Base-by-base conservation (phyloP, 179 eudicot genomes). In the Pouteria campechiana region DNA sequence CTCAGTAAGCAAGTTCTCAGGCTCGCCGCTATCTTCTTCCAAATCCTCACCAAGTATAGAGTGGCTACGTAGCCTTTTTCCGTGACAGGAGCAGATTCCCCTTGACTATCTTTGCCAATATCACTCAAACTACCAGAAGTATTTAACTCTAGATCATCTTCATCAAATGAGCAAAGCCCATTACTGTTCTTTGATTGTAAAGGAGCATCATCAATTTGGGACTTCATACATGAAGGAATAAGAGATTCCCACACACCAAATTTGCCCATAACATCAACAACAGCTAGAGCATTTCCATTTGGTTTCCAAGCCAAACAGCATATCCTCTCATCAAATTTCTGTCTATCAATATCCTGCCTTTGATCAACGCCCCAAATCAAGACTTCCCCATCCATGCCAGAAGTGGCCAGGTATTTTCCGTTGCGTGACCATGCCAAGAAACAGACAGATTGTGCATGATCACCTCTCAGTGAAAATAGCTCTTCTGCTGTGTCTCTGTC, bases 401-500 rank as follows among this genome's bases (percentile, higher is more conserved):
- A 79, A 30, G 99, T 87, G 38, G 89, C 94, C 71, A 92, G 53
- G 61, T 87, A 87, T 49, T 83, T 87, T 23, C 96, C 96, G 65
- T 92, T 92, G 13, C 94, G 96, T 25, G 99, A 92, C 99, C 99
- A 92, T 29, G 81, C 77, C 57, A 87, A 21, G 67, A 59, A 92
- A 69, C 94, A 87, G 45, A 87, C 54, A 17, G 93, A 74, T 61
- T 87, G 66, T 6, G 39, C 58, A 41, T 92, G 99, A 73, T 83
- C 96, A 36, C 94, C 96, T 68, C 73, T 87, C 50, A 92, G 60
- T 29, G 81, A 27, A 54, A 65, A 77, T 27, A 73, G 60, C 57
- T 73, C 79, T 69, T 92, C 96, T 58, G 94, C 94, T 11, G 99
- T 92, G 73, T 92, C 99, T 69, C 99, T 83, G 39, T 92, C 99